phyloP scores from a whole-genome alignment of 331 rosid genomes.

The Malus hybrid region DNA sequence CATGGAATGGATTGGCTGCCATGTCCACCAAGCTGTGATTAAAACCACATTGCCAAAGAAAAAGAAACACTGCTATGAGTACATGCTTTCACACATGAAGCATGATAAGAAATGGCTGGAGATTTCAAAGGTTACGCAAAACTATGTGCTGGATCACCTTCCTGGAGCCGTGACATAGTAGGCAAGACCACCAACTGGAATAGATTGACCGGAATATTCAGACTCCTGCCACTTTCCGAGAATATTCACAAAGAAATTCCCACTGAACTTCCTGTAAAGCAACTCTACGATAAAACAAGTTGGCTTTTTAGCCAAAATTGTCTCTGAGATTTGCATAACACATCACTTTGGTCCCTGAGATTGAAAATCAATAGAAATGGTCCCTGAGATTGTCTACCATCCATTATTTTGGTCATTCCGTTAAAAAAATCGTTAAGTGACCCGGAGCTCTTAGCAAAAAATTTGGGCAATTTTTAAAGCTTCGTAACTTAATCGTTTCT shows the following conservation, averaged over 20 bases:
- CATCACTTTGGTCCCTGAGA: too few relatives aligned
- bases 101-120: not conserved
- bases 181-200: conserved; percentile 48
- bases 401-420: too few relatives aligned
- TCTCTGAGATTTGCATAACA: too few relatives aligned
- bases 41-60: not conserved
- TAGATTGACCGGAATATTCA: conserved; percentile 35
- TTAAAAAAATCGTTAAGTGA: too few relatives aligned
- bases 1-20: conserved; percentile 56
- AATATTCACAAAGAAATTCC: conserved; percentile 37
- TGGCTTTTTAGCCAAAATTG: too few relatives aligned
- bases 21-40: conserved; percentile 37
- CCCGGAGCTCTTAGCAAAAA: too few relatives aligned
- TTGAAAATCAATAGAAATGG: too few relatives aligned
- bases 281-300: conserved; percentile 12
- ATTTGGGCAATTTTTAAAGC: too few relatives aligned
- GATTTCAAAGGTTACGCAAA: not conserved
- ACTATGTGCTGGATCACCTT: conserved; percentile 10
- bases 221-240: conserved; percentile 51
- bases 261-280: conserved; percentile 30
- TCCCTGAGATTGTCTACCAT: too few relatives aligned
- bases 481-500: too few relatives aligned
- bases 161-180: conserved; percentile 40
- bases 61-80: not conserved
- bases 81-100: not conserved